Evolutionary conservation across 179 eudicot genomes (phyloP).

Genomic region (Gypsophila paniculata): DNA sequence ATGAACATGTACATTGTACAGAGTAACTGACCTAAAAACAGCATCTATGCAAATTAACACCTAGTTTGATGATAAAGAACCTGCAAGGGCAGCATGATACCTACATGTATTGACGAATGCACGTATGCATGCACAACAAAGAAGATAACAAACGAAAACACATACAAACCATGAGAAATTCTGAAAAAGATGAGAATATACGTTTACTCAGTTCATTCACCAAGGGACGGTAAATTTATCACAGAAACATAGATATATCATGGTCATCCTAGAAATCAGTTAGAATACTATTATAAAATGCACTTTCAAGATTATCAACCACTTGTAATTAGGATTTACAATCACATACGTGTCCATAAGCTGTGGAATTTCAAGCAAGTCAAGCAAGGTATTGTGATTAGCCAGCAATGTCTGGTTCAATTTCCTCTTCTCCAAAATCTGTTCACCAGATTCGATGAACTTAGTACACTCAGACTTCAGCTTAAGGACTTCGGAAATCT

Average conservation of each 20-base stretch:
- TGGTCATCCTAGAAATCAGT: too few relatives aligned
- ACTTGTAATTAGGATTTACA: not conserved
- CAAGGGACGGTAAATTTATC: not conserved
- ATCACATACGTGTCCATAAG: constrained; percentile 99
- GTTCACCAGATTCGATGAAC: constrained; percentile 84
- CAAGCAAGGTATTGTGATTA: constrained; percentile 96
- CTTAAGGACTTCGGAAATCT: constrained; percentile 90
- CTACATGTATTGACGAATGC: not conserved
- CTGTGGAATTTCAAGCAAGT: constrained; percentile 99
- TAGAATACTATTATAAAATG: too few relatives aligned
- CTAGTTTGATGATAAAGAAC: too few relatives aligned
- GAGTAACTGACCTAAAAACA: not conserved
- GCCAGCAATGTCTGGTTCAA: constrained; percentile 87
- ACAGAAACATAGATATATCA: not conserved
- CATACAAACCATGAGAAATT: not conserved
- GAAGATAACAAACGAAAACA: not conserved
- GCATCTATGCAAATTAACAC: too few relatives aligned
- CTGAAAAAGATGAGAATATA: too few relatives aligned
- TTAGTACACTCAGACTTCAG: constrained; percentile 91
- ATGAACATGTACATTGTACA: not conserved
- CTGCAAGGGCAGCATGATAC: not conserved
- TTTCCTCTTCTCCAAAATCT: constrained; percentile 92
- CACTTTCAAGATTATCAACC: constrained; percentile 6
- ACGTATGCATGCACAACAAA: not conserved
- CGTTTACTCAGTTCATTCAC: not conserved